phyloP scores from a whole-genome alignment of 495 filamentous ascomycete species.

The Paragyromitra xinjiangensis region DNA sequence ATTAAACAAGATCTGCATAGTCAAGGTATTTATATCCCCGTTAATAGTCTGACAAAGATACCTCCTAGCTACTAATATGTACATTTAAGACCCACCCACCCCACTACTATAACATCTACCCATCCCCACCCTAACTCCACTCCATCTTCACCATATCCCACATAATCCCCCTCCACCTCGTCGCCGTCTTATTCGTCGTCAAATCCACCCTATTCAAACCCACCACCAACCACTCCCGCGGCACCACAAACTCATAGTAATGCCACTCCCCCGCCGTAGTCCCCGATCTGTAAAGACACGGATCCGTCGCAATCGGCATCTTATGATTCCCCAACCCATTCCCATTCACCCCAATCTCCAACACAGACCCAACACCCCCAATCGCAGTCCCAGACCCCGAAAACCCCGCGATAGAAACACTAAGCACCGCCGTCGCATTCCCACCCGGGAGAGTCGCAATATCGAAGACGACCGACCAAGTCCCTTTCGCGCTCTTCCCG shows the following conservation, averaged over 20 bases:
- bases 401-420: slow-evolving; percentile 37
- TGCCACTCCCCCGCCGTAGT: slow-evolving; percentile 59
- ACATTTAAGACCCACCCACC: neutral
- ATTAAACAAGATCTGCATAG: no score
- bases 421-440: slow-evolving; percentile 25
- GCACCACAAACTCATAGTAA: slow-evolving; percentile 57
- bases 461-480: slow-evolving; percentile 58
- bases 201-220: slow-evolving; percentile 34
- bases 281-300: slow-evolving; percentile 57
- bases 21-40: neutral
- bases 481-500: slow-evolving; percentile 59
- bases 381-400: slow-evolving; percentile 40
- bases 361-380: slow-evolving; percentile 26
- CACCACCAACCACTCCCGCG: slow-evolving; percentile 24
- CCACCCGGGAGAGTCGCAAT: slow-evolving; percentile 38
- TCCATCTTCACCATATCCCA: slow-evolving; percentile 50
- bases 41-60: neutral
- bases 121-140: slow-evolving; percentile 17
- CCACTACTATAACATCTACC: no score
- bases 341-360: slow-evolving; percentile 40
- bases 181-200: slow-evolving; percentile 41
- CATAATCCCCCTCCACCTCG: slow-evolving; percentile 47
- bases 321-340: slow-evolving; percentile 35
- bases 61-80: neutral
- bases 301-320: slow-evolving; percentile 53